Percentiles rank a stretch among this genome's conserved stretches.
These are phyloP conservation scores for Citrus cavaleriei DNA, from an alignment of 345 rosid species.

Conservation along the genomic window DNA sequence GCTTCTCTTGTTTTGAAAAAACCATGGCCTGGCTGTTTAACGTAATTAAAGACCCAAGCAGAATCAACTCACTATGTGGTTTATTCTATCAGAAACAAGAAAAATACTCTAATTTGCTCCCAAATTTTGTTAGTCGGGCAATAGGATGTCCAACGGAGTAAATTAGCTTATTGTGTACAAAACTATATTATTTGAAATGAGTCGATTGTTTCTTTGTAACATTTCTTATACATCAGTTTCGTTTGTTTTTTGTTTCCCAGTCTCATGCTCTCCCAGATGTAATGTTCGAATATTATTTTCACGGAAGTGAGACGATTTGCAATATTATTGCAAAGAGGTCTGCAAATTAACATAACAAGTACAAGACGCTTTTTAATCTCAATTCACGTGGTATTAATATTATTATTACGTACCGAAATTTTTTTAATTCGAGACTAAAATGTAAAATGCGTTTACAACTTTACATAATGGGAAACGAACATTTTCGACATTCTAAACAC, in stretches of 20 bases:
- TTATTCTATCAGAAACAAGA: neutral
- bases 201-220: neutral
- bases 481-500: too few relatives aligned
- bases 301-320: too few relatives aligned
- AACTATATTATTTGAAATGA: neutral
- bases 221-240: neutral
- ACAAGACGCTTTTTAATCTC: too few relatives aligned
- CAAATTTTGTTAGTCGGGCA: neutral
- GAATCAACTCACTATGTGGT: neutral
- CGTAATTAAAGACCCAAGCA: neutral
- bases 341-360: too few relatives aligned
- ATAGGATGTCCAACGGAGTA: neutral
- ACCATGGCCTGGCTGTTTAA: neutral
- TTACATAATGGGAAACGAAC: too few relatives aligned
- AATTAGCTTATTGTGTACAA: neutral
- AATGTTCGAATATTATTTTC: too few relatives aligned
- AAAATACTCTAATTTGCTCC: neutral
- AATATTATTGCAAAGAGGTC: too few relatives aligned
- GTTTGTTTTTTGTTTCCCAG: neutral
- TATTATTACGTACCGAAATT: too few relatives aligned
- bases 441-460: too few relatives aligned
- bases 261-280: neutral
- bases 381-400: too few relatives aligned
- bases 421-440: too few relatives aligned
- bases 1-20: neutral